Evolutionary conservation across 2,329 filamentous ascomycete genomes (phyloP).

Genomic region (Alternaria atra): DNA sequence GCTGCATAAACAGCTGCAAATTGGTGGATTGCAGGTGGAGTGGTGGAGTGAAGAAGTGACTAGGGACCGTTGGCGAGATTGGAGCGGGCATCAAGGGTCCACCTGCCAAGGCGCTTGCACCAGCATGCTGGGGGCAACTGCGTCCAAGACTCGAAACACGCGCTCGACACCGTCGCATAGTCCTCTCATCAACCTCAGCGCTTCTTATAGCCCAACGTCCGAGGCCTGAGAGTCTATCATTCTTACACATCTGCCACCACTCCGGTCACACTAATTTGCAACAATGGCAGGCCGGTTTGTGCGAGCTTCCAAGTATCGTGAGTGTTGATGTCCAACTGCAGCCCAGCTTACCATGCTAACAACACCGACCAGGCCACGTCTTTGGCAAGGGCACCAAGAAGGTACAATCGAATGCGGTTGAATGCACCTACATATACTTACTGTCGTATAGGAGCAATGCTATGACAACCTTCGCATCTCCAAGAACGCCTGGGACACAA

Average conservation of each 20-base stretch:
- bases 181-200: conserved; percentile 14
- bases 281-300: conserved; percentile 76
- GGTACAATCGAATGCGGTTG: conserved; percentile 51
- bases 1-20: conserved; percentile 18
- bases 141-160: conserved; percentile 22
- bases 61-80: conserved; percentile 11
- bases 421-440: conserved; percentile 20
- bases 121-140: conserved; percentile 9
- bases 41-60: conserved; percentile 9
- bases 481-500: conserved; percentile 99
- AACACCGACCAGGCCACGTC: conserved; percentile 78
- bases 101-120: conserved; percentile 20
- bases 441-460: conserved; percentile 76
- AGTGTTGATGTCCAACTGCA: conserved; percentile 35
- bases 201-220: conserved; percentile 14
- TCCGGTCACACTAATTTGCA: conserved; percentile 12
- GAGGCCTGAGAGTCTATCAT: conserved; percentile 19
- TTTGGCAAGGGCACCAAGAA: conserved; percentile 96
- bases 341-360: conserved; percentile 38
- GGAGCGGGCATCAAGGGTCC: conserved; percentile 18
- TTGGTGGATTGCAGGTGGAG: conserved; percentile 11
- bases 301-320: conserved; percentile 77
- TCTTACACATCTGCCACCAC: conserved; percentile 12
- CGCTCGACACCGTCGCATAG: conserved; percentile 19
- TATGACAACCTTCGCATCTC: conserved; percentile 98